Conservation (phyloP, 1,284 basidiomycete species). For the Termitomyces sp. region DNA sequence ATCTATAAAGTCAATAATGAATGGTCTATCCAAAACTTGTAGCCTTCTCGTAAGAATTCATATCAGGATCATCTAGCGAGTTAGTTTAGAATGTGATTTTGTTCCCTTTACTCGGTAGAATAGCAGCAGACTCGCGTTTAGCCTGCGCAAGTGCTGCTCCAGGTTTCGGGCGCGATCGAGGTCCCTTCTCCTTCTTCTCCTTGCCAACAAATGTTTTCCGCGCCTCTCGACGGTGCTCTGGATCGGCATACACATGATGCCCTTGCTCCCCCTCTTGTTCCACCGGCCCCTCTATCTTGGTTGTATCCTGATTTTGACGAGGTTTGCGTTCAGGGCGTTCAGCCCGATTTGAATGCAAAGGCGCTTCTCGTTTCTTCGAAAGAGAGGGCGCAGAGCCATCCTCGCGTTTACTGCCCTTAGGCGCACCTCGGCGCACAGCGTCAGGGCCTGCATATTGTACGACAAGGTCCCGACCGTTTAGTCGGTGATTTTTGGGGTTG, state of each 20-base stretch:
- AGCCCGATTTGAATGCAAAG: constrained; percentile 11
- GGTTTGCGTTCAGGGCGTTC: constrained; percentile 10
- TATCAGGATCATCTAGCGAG: too few species aligned
- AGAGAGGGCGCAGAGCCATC: constrained; percentile 17
- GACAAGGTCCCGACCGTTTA: constrained; percentile 81
- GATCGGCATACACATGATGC: background rate
- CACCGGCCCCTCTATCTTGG: background rate
- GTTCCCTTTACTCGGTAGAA: constrained; percentile 74
- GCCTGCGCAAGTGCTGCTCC: constrained; percentile 90
- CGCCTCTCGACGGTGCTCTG: constrained; percentile 1
- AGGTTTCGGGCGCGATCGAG: constrained; percentile 61
- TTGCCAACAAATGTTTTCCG: constrained; percentile 9
- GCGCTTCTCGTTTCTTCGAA: constrained; percentile 12
- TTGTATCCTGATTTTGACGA: constrained; percentile 5
- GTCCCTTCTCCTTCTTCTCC: constrained; percentile 24
- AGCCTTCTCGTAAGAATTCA: background rate
- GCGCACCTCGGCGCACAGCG: constrained; percentile 70
- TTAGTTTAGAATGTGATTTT: constrained; percentile 73
- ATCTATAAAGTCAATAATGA: background rate
- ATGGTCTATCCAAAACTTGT: background rate
- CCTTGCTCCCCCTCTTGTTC: constrained; percentile 5
- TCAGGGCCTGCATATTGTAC: constrained; percentile 88
- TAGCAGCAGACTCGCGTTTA: constrained; percentile 79
- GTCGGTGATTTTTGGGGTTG: constrained; percentile 79
- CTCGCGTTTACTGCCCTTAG: constrained; percentile 26